Evolutionary conservation across 208 protist genomes (phyloP).

Genomic region (Naegleria lovaniensis): DNA sequence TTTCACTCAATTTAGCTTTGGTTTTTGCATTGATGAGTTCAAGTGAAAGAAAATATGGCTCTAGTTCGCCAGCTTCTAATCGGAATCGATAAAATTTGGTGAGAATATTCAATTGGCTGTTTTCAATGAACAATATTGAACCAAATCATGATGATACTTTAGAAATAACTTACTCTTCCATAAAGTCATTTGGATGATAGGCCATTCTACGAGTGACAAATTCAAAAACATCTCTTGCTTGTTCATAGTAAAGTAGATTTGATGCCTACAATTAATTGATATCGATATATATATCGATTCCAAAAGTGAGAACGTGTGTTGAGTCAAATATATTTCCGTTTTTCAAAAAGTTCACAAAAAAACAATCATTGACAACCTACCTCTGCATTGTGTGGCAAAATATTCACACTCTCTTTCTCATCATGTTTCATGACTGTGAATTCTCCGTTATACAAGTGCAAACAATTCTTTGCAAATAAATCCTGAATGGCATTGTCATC

Average conservation of each 20-base stretch:
- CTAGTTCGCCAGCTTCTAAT: neutral
- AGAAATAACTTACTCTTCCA: neutral
- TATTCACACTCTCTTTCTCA: neutral
- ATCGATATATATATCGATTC: too few relatives aligned
- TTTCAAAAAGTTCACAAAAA: too few relatives aligned
- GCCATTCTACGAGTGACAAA: neutral
- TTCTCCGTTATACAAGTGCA: slow-evolving; percentile 18
- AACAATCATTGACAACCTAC: too few relatives aligned
- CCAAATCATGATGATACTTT: too few relatives aligned
- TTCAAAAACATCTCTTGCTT: neutral
- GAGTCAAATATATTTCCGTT: neutral
- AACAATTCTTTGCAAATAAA: neutral
- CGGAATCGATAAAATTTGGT: neutral
- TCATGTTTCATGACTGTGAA: neutral
- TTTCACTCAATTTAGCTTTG: neutral
- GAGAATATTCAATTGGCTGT: neutral
- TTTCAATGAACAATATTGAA: neutral
- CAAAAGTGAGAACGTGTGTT: too few relatives aligned
- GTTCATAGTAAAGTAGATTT: neutral
- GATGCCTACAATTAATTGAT: neutral
- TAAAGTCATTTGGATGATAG: neutral
- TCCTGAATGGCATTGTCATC: neutral
- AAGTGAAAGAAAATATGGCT: neutral
- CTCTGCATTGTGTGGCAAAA: neutral
- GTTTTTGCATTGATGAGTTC: neutral